Base-by-base conservation (phyloP, 257 asterid genomes). In the Lavandula angustifolia region DNA sequence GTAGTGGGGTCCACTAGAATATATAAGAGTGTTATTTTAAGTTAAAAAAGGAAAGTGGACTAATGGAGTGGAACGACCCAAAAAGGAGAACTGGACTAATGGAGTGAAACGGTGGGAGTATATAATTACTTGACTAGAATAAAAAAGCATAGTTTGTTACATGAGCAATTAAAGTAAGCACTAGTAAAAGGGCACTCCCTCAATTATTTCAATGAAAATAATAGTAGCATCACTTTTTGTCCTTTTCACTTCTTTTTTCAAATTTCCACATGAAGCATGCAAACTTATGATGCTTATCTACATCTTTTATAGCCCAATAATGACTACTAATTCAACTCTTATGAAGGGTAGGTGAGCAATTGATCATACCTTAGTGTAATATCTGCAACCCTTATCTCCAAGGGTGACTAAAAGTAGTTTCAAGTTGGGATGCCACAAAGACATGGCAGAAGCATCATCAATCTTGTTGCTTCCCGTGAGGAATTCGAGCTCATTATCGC, bases 371-470 rank as follows among this genome's bases (percentile, higher is more conserved):
- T 88, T 83, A 22, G 96, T 68, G 71, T 88, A 92, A 52, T 92
- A 92, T 66, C 79, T 79, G 60, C 98, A 92, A 0, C 95, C 98
- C 77, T 87, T 85, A 5, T 88, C 98, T 7, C 96, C 98, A 7
- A 92, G 96, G 41, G 98, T 92, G 57, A 92, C 95, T 51, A 92
- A 62, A 35, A 92, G 96, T 43, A 92, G 98, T 72, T 85, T 87
- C 76, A 88, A 67, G 50, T 92, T 84, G 62, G 81, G 81, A 69
- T 92, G 98, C 98, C 98, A 92, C 13, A 92, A 71, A 6, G 98
- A 81, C 89, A 88, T 7, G 14, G 98, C 98, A 0, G 92, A 71
- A 41, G 67, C 95, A 60, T 92, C 96, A 11, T 87, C 95, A 13
- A 92, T 85, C 84, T 92, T 88, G 48, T 73, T 66, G 74, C 84